These are phyloP conservation scores for Zea mays DNA, from an alignment of 176 grass and related monocot genomes.

Conservation along the genomic window Zm-B73-REFERENCE-NAM-5.0 NC_050100.1:189776501-189777000, in stretches of 20 bases:
- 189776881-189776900: too few relatives aligned
- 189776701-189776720: constrained; percentile 90
- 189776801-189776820: too few relatives aligned
- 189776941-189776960: too few relatives aligned
- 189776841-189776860: too few relatives aligned
- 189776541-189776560: neutral
- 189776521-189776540: neutral
- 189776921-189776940: too few relatives aligned
- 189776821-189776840: too few relatives aligned
- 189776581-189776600: neutral
- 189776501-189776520: neutral
- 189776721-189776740: constrained; percentile 93
- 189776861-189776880: too few relatives aligned
- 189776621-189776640: neutral
- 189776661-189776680: neutral
- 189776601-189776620: neutral
- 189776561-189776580: neutral
- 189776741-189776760: constrained; percentile 99
- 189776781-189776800: constrained; percentile 34
- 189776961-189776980: too few relatives aligned
- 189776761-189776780: constrained; percentile 99
- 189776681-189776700: neutral
- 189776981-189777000: too few relatives aligned
- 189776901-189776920: too few relatives aligned
- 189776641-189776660: neutral